A percentile compares a stretch with the other conserved stretches of the same genome.
phyloP scores from a whole-genome alignment of 805 yeast genomes.

The Cyberlindnera suaveolens region DNA sequence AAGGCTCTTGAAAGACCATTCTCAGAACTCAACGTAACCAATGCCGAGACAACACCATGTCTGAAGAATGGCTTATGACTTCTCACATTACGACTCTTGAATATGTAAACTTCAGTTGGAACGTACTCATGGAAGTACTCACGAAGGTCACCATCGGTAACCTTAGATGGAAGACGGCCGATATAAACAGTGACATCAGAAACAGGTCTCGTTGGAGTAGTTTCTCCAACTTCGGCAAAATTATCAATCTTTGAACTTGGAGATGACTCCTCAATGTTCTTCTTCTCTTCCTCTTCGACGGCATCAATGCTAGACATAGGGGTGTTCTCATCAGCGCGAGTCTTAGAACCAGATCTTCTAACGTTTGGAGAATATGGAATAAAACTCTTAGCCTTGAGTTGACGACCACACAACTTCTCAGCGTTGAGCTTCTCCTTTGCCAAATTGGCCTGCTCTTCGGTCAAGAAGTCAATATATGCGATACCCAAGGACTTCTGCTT shows the following conservation, averaged over 20 bases:
- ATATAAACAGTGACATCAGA: constrained; percentile 44
- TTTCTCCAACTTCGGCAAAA: constrained; percentile 2
- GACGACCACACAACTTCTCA: constrained; percentile 40
- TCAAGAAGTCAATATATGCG: constrained; percentile 79
- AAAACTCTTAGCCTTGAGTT: constrained; percentile 34
- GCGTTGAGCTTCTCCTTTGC: constrained; percentile 67
- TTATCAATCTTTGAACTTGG: background rate
- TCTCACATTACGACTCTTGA: constrained; percentile 30
- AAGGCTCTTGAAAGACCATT: constrained; percentile 39
- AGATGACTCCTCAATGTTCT: background rate
- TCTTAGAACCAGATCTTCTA: constrained; percentile 12
- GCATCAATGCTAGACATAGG: background rate
- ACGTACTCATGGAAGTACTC: constrained; percentile 37
- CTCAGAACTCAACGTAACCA: constrained; percentile 40
- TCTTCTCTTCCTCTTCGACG: background rate
- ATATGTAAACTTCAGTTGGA: constrained; percentile 43
- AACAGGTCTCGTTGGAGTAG: constrained; percentile 4
- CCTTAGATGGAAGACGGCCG: constrained; percentile 32
- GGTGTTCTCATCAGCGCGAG: background rate
- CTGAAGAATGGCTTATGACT: constrained; percentile 23
- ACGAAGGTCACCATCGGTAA: constrained; percentile 39
- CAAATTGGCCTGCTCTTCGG: constrained; percentile 51
- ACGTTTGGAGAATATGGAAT: constrained; percentile 34
- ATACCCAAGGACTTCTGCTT: constrained; percentile 50
- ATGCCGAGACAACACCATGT: constrained; percentile 42